phyloP scores from a whole-genome alignment of 2,329 filamentous ascomycete species.

The Curvularia sp. region DNA sequence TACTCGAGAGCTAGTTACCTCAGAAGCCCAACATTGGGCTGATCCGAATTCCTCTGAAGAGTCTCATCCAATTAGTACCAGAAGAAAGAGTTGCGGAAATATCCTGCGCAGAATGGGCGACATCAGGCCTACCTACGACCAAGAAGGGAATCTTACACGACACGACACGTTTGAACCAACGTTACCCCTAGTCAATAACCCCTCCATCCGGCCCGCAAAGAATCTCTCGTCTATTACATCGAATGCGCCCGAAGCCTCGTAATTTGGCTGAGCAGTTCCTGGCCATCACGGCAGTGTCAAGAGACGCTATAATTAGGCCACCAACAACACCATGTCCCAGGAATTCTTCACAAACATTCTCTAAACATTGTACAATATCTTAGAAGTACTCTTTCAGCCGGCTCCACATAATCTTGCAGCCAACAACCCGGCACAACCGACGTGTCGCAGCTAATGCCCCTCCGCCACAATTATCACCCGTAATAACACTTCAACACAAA shows the following conservation, averaged over 20 bases:
- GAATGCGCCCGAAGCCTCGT: background rate
- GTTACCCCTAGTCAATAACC: background rate
- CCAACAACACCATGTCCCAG: too few species aligned
- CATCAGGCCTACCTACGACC: background rate
- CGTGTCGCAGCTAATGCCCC: too few species aligned
- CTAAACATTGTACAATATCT: too few species aligned
- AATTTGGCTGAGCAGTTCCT: background rate
- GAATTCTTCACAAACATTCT: too few species aligned
- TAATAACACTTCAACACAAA: too few species aligned
- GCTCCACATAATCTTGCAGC: too few species aligned
- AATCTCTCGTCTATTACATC: background rate
- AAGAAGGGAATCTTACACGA: background rate
- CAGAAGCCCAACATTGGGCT: background rate
- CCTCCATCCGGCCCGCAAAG: background rate
- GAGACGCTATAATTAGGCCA: too few species aligned
- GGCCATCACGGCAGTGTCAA: too few species aligned
- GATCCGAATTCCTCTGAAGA: background rate
- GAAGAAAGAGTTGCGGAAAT: slow-evolving; percentile 11
- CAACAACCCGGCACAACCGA: too few species aligned
- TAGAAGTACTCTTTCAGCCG: too few species aligned
- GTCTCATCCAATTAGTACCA: background rate
- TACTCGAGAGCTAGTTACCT: background rate
- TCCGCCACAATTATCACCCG: too few species aligned
- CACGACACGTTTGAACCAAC: background rate
- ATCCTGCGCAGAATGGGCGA: slow-evolving; percentile 1